A percentile compares a stretch with the other conserved stretches of the same genome.
phyloP scores from a whole-genome alignment of 1,284 basidiomycete species.

The Hypsizygus ulmarius region DNA sequence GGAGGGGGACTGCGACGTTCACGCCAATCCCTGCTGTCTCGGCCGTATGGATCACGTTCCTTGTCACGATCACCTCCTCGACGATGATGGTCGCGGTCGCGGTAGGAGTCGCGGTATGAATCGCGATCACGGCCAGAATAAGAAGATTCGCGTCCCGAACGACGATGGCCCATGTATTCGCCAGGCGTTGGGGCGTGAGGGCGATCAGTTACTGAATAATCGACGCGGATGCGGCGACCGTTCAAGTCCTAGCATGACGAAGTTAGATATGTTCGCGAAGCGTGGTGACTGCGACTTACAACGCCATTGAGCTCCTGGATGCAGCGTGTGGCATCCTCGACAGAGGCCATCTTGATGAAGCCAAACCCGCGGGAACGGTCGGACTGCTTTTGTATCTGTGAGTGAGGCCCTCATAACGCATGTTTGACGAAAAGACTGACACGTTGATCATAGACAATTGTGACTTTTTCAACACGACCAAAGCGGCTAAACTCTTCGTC shows the following conservation, averaged over 20 bases:
- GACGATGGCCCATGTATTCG: constrained; percentile 94
- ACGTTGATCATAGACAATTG: constrained; percentile 98
- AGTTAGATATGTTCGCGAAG: neutral
- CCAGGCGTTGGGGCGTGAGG: constrained; percentile 96
- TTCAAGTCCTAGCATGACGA: constrained; percentile 72
- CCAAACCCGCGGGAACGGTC: constrained; percentile 97
- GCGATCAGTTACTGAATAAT: constrained; percentile 92
- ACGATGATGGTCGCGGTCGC: constrained; percentile 30
- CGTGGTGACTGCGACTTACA: constrained; percentile 46
- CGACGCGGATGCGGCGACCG: constrained; percentile 93
- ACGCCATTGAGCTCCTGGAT: constrained; percentile 92
- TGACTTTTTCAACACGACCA: constrained; percentile 92
- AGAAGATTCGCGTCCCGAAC: constrained; percentile 58
- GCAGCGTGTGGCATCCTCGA: constrained; percentile 85
- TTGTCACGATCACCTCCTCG: constrained; percentile 31
- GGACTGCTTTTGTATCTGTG: constrained; percentile 51
- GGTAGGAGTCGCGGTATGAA: constrained; percentile 50
- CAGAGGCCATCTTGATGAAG: constrained; percentile 90
- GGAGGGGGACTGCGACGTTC: constrained; percentile 68
- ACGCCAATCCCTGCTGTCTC: constrained; percentile 56
- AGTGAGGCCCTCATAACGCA: constrained; percentile 18
- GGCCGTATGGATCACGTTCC: constrained; percentile 57
- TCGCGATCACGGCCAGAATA: constrained; percentile 44
- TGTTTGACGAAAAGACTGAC: constrained; percentile 49
- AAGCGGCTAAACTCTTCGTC: constrained; percentile 91